Percentiles rank a stretch among this genome's conserved stretches.
These are phyloP conservation scores for Lipomyces kockii DNA, from an alignment of 805 yeast species.

Conservation along the genomic window DNA sequence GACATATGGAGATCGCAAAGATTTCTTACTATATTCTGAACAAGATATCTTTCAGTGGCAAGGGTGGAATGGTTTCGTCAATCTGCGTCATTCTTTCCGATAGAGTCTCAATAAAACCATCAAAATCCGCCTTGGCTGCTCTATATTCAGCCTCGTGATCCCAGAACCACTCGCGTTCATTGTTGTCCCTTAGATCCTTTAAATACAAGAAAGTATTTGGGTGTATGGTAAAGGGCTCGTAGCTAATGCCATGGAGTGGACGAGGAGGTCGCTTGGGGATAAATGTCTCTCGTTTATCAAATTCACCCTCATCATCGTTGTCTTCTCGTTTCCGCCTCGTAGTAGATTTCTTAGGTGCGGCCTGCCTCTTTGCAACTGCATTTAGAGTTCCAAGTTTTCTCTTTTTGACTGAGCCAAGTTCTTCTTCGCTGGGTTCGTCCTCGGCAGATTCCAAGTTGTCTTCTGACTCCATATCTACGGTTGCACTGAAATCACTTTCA, in stretches of 20 bases:
- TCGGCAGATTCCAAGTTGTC: conserved; percentile 13
- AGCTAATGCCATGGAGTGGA: conserved; percentile 22
- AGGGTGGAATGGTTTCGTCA: conserved; percentile 35
- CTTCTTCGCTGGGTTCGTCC: conserved; percentile 10
- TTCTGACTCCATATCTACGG: conserved; percentile 1
- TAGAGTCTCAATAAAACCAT: conserved; percentile 33
- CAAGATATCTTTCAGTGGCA: conserved; percentile 35
- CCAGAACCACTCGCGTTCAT: conserved; percentile 40
- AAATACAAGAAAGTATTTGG: conserved; percentile 35
- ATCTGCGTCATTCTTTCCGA: conserved; percentile 22
- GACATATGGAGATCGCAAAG: background rate
- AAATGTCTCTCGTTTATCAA: conserved; percentile 23
- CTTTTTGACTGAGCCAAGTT: background rate
- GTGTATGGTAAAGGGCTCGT: conserved; percentile 22
- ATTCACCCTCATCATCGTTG: conserved; percentile 12
- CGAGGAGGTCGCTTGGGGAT: conserved; percentile 22
- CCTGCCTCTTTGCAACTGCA: background rate
- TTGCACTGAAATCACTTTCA: background rate
- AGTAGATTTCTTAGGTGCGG: background rate
- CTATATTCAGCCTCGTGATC: conserved; percentile 37
- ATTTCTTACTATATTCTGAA: conserved; percentile 35
- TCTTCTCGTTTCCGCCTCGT: background rate
- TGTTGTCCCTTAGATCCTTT: conserved; percentile 31
- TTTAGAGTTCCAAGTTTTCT: background rate
- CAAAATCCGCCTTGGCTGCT: conserved; percentile 36